Evolutionary conservation across 2,329 filamentous ascomycete species (phyloP).

Genomic region (Phialemoniopsis sp.): DNA sequence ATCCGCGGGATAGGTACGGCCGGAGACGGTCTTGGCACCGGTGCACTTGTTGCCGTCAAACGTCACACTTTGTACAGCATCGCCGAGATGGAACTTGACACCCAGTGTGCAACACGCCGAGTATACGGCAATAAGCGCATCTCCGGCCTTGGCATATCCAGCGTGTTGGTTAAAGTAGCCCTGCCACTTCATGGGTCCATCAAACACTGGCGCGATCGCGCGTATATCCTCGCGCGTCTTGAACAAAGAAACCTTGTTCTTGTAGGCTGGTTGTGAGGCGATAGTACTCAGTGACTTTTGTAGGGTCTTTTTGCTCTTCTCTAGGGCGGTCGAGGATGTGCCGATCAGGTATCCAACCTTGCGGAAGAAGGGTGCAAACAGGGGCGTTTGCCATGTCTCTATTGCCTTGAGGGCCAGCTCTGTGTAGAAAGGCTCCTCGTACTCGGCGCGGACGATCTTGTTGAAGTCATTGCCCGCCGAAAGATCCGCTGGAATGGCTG

Average conservation of each 20-base stretch:
- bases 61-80: constrained; percentile 17
- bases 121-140: constrained; percentile 44
- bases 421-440: constrained; percentile 53
- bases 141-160: constrained; percentile 52
- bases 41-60: constrained; percentile 15
- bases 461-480: constrained; percentile 57
- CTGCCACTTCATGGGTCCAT: constrained; percentile 45
- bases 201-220: constrained; percentile 40
- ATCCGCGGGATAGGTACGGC: constrained; percentile 21
- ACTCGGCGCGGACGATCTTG: constrained; percentile 57
- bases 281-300: constrained; percentile 34
- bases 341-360: constrained; percentile 43
- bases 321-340: constrained; percentile 39
- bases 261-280: constrained; percentile 31
- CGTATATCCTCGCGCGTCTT: constrained; percentile 34
- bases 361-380: constrained; percentile 48
- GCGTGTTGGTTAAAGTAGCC: constrained; percentile 56
- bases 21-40: constrained; percentile 18
- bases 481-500: constrained; percentile 18
- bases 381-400: constrained; percentile 44
- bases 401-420: constrained; percentile 51
- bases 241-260: constrained; percentile 24
- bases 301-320: constrained; percentile 41
- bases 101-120: constrained; percentile 27
- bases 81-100: constrained; percentile 31